Evolutionary conservation across 495 filamentous ascomycete genomes (phyloP).

Genomic region (Monascus purpureus): DNA sequence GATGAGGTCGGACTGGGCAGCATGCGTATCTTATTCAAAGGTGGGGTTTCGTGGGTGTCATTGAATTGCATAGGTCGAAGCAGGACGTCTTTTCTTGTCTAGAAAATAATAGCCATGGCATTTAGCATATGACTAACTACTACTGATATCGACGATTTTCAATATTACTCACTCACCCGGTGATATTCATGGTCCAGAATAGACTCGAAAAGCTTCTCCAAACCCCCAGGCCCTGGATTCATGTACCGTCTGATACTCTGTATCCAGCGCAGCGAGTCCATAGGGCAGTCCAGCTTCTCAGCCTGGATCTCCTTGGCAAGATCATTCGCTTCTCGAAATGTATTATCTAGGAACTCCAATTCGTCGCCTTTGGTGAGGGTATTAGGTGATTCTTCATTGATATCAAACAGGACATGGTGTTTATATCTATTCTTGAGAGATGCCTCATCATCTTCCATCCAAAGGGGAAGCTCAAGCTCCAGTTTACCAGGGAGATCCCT

Average conservation of each 20-base stretch:
- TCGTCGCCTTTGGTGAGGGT: constrained; percentile 33
- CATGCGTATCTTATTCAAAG: no score
- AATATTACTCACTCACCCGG: no score
- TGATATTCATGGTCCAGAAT: no score
- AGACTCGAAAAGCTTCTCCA: not conserved
- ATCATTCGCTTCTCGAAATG: constrained; percentile 28
- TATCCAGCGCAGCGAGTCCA: constrained; percentile 5
- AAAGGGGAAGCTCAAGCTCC: not conserved
- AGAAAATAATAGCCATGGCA: no score
- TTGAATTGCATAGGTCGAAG: no score
- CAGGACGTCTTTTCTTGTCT: no score
- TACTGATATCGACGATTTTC: no score
- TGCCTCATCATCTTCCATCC: not conserved
- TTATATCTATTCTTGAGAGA: not conserved
- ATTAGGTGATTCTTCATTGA: not conserved
- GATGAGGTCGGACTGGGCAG: no score
- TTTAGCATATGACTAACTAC: no score
- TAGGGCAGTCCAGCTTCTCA: constrained; percentile 1
- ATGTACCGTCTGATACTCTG: constrained; percentile 1
- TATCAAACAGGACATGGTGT: not conserved
- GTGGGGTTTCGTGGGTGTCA: no score
- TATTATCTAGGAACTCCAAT: constrained; percentile 22
- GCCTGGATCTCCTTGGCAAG: not conserved
- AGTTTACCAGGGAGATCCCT: not conserved
- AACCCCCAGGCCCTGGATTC: not conserved